A percentile compares a stretch with the other conserved stretches of the same genome.
Conservation (phyloP, 2,329 filamentous ascomycete genomes). For the Colletotrichum endophyticum region DNA sequence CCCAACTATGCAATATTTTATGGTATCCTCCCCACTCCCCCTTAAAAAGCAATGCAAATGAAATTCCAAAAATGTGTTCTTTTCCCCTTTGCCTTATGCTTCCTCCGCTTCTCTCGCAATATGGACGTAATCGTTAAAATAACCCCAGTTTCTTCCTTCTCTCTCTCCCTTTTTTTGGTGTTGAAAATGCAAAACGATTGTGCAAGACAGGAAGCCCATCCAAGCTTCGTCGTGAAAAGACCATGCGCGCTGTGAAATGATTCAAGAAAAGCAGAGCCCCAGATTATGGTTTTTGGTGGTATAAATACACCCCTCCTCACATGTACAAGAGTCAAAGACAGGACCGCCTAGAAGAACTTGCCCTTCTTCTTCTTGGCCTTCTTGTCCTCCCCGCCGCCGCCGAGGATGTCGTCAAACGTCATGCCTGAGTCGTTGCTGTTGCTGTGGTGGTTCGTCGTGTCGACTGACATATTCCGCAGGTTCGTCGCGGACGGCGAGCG, state of each 20-base stretch:
- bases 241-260: not conserved
- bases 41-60: not conserved
- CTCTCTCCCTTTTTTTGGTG: not conserved
- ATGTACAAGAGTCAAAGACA: not conserved
- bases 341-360: conserved; percentile 39
- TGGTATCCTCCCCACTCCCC: not conserved
- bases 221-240: not conserved
- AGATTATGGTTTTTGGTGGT: not conserved
- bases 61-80: not conserved
- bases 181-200: not conserved
- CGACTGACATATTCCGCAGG: conserved; percentile 26
- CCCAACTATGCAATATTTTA: not conserved
- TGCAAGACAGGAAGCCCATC: not conserved
- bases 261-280: not conserved
- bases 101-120: not conserved
- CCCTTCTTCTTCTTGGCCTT: conserved; percentile 44
- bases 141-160: not conserved
- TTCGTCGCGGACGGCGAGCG: conserved; percentile 41
- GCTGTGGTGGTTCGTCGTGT: conserved; percentile 23
- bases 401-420: conserved; percentile 56
- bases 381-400: conserved; percentile 34
- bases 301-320: conserved; percentile 11
- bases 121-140: not conserved
- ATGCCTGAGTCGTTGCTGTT: conserved; percentile 30
- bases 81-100: not conserved